Conservation (phyloP, 1,284 basidiomycete genomes). For the Austroboletus novae-zelandiae region DNA sequence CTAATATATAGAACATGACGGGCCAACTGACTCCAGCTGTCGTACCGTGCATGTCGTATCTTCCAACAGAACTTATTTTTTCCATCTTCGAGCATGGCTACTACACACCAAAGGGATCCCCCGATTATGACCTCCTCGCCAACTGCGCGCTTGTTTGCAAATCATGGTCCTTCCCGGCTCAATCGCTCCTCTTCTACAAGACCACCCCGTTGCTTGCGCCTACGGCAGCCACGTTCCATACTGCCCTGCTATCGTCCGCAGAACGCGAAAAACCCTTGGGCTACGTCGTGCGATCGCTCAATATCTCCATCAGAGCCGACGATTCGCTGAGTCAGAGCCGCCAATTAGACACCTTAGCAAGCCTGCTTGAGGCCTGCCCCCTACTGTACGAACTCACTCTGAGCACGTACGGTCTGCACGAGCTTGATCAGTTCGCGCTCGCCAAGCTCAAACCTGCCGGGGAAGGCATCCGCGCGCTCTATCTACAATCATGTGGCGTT, state of each 20-base stretch:
- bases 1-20: no score
- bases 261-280: constrained; percentile 12
- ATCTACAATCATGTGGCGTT: constrained; percentile 36
- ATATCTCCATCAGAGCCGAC: constrained; percentile 18
- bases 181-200: constrained; percentile 40
- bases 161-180: constrained; percentile 40
- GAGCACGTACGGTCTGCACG: constrained; percentile 28
- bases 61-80: constrained; percentile 44
- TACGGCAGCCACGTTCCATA: background rate
- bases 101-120: constrained; percentile 28
- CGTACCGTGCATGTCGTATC: constrained; percentile 6
- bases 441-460: constrained; percentile 26
- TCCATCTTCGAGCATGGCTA: constrained; percentile 41
- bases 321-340: constrained; percentile 5
- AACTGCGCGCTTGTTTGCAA: constrained; percentile 37
- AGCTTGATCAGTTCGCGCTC: constrained; percentile 26
- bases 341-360: constrained; percentile 19
- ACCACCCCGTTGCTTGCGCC: constrained; percentile 11
- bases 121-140: constrained; percentile 35
- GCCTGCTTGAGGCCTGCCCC: constrained; percentile 33
- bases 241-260: constrained; percentile 17
- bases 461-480: constrained; percentile 37
- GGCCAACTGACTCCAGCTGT: background rate
- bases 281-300: constrained; percentile 21
- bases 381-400: constrained; percentile 41